Conservation (phyloP, 805 yeast species). For the Sugiyamaella floridensis region DNA sequence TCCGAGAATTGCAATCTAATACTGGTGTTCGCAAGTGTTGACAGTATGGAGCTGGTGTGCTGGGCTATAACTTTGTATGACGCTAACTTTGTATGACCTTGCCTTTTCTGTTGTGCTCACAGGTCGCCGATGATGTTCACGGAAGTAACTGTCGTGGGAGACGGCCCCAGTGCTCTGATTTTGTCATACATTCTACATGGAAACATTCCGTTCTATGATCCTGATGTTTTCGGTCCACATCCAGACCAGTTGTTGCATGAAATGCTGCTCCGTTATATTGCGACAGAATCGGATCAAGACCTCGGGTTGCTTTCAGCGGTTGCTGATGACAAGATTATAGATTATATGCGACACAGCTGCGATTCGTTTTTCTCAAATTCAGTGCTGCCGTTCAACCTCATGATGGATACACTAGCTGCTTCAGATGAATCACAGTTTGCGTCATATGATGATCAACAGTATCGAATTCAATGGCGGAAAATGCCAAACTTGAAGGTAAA, state of each 20-base stretch:
- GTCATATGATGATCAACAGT: conserved; percentile 14
- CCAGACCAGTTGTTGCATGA: conserved; percentile 26
- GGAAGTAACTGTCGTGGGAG: conserved; percentile 19
- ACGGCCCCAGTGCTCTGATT: conserved; percentile 29
- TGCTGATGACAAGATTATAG: conserved; percentile 15
- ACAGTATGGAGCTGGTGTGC: too few relatives aligned
- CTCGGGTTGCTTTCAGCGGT: conserved; percentile 17
- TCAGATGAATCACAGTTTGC: conserved; percentile 23
- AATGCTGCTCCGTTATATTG: conserved; percentile 11
- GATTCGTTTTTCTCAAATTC: conserved; percentile 18
- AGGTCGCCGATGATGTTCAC: not conserved
- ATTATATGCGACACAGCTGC: conserved; percentile 15
- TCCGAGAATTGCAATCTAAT: too few relatives aligned
- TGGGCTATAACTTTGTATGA: too few relatives aligned
- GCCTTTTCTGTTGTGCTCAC: too few relatives aligned
- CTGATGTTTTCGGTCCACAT: conserved; percentile 22
- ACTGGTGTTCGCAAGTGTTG: too few relatives aligned
- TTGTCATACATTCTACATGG: conserved; percentile 29
- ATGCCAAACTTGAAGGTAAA: conserved; percentile 9
- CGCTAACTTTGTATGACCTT: too few relatives aligned
- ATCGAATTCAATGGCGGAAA: conserved; percentile 25
- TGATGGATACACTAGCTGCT: conserved; percentile 25
- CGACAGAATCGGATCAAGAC: not conserved
- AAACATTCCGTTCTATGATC: conserved; percentile 27
- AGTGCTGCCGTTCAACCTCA: conserved; percentile 21